Evolutionary conservation across 805 yeast species (phyloP), one percentile per base, ranked within the genome.

Genomic region (Danielia reshetovae): DNA sequence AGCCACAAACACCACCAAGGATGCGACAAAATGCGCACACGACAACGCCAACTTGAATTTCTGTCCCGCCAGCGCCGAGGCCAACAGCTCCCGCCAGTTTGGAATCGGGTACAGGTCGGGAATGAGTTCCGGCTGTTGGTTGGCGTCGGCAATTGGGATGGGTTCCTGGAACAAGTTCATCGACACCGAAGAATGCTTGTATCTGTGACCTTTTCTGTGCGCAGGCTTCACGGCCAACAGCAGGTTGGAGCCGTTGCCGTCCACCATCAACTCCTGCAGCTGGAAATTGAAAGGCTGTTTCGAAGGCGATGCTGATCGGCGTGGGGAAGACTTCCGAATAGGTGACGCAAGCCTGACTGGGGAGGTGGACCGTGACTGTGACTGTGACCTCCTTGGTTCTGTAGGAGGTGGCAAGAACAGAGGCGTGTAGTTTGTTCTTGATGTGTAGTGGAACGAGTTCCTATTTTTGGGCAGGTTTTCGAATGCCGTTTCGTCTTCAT

Each of bases 91-190:
- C 11, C 54, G 54, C 11, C 73, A 50, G 16, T 75, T 81, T 2
- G 96, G 96, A 7, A 88, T 78, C 12, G 88, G 85, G 45, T 81
- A 73, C 48, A 73, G 72, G 23, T 73, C 74, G 0, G 88, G 85
- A 12, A 79, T 62, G 27, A 77, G 68, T 23, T 68, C 60, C 1
- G 88, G 83, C 4, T 83, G 79, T 24, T 80, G 69, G 26, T 70
- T 76, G 13, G 42, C 37, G 26, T 44, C 43, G 12, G 51, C 48
- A 3, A 57, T 50, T 3, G 67, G 65, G 11, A 88, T 83, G 1
- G 97, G 96, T 52, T 90, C 97, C 58, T 86, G 96, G 56, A 93
- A 90, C 55, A 90, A 74, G 57, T 90, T 89, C 93, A 90, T 84
- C 4, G 96, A 87, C 5, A 90, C 96, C 7, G 96, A 88, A 3